phyloP scores from a whole-genome alignment of 2,329 filamentous ascomycete genomes.

The Sordariomycetes sp. region DNA sequence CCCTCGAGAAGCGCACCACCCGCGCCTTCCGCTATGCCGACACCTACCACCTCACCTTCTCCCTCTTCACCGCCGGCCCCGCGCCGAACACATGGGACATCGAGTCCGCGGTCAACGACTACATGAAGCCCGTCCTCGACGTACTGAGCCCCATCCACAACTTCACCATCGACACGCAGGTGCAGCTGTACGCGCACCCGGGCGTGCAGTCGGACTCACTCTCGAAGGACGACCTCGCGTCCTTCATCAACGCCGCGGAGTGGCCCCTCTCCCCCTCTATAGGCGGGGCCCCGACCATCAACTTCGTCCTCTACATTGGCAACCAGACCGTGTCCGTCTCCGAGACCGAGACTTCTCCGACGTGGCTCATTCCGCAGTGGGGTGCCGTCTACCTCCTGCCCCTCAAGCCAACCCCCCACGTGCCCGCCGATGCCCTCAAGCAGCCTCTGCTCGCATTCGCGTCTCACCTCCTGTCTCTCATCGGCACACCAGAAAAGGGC shows the following conservation, averaged over 20 bases:
- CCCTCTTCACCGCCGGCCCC: constrained; percentile 74
- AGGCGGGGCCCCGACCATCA: constrained; percentile 83
- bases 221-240: constrained; percentile 76
- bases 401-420: constrained; percentile 30
- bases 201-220: constrained; percentile 56
- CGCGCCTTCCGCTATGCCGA: constrained; percentile 84
- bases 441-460: constrained; percentile 84
- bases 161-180: constrained; percentile 92
- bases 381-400: constrained; percentile 57
- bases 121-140: constrained; percentile 71
- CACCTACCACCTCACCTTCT: constrained; percentile 93
- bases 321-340: constrained; percentile 56
- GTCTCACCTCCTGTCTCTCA: constrained; percentile 75
- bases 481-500: constrained; percentile 74
- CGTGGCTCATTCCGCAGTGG: constrained; percentile 95
- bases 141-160: constrained; percentile 78
- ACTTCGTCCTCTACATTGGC: constrained; percentile 88
- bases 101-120: constrained; percentile 66
- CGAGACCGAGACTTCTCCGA: constrained; percentile 40
- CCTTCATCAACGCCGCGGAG: constrained; percentile 95
- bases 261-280: constrained; percentile 96
- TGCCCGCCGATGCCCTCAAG: constrained; percentile 57
- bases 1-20: constrained; percentile 61
- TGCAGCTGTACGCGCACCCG: constrained; percentile 79
- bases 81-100: constrained; percentile 86